Evolutionary conservation across 305 asterid genomes (phyloP).

Genomic region (Euphrasia arctica): DNA sequence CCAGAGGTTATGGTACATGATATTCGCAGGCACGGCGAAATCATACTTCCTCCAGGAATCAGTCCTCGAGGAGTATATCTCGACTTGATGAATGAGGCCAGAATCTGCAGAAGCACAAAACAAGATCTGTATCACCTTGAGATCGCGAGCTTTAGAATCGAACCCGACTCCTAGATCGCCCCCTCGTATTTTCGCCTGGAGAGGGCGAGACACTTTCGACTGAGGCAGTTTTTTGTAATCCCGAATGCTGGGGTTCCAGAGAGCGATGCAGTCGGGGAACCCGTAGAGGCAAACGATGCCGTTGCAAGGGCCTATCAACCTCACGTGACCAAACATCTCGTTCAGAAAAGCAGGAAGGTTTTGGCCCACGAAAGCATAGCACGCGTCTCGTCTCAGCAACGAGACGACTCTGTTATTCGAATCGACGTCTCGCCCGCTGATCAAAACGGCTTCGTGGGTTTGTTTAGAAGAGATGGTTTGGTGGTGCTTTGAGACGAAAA

Average conservation of each 20-base stretch:
- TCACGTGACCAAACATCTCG: constrained; percentile 46
- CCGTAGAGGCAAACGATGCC: constrained; percentile 52
- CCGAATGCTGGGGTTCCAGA: constrained; percentile 50
- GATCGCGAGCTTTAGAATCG: constrained; percentile 32
- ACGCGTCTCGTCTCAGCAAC: constrained; percentile 21
- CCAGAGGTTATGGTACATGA: constrained; percentile 45
- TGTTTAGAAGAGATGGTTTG: constrained; percentile 2
- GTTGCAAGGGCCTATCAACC: constrained; percentile 54
- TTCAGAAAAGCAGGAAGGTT: constrained; percentile 34
- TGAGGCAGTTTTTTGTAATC: constrained; percentile 38
- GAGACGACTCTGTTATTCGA: constrained; percentile 45
- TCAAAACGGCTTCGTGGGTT: constrained; percentile 27
- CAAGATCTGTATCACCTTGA: constrained; percentile 53
- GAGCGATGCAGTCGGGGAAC: constrained; percentile 44
- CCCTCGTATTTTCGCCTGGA: constrained; percentile 37
- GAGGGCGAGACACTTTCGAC: constrained; percentile 35
- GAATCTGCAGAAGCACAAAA: constrained; percentile 32
- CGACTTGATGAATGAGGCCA: constrained; percentile 35
- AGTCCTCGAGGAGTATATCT: constrained; percentile 37
- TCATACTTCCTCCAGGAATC: constrained; percentile 43
- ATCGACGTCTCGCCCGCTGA: constrained; percentile 38
- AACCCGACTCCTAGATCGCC: constrained; percentile 54
- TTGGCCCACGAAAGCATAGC: constrained; percentile 28
- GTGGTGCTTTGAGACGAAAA: constrained; percentile 33
- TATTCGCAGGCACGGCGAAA: constrained; percentile 35